Conservation (phyloP, 108 stramenopile species). For the Pseudonitzschia delicatissima region DNA sequence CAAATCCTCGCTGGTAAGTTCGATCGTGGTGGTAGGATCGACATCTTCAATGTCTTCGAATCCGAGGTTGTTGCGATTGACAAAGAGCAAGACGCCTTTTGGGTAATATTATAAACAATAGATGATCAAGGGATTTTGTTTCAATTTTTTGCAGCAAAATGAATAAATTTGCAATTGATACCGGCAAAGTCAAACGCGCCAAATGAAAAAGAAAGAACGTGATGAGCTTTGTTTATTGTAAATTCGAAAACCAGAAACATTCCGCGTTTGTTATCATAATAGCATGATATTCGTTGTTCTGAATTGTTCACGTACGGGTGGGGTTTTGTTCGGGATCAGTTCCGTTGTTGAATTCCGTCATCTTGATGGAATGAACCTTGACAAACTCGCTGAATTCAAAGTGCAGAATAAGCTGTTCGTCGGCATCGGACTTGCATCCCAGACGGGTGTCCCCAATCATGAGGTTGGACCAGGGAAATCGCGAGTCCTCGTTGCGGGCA, state of each 20-base stretch:
- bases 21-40: conserved; percentile 72
- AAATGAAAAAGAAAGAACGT: background rate
- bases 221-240: background rate
- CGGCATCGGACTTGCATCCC: conserved; percentile 84
- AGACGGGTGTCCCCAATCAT: conserved; percentile 82
- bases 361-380: conserved; percentile 63
- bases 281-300: background rate
- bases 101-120: background rate
- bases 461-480: conserved; percentile 80
- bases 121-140: background rate
- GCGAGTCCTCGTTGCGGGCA: conserved; percentile 64
- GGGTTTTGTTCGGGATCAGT: conserved; percentile 69
- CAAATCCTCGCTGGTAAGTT: conserved; percentile 67
- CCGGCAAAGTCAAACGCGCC: background rate
- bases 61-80: conserved; percentile 79
- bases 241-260: too few species aligned
- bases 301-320: conserved; percentile 9
- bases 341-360: conserved; percentile 76
- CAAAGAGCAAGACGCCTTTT: conserved; percentile 53
- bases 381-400: conserved; percentile 85
- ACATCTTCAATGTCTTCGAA: conserved; percentile 90
- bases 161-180: too few species aligned
- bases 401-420: conserved; percentile 86
- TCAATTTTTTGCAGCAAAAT: background rate
- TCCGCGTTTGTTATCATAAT: background rate